These are phyloP conservation scores for Clitopilus passeckerianus DNA, from an alignment of 768 basidiomycete species.

Conservation along the genomic window DNA sequence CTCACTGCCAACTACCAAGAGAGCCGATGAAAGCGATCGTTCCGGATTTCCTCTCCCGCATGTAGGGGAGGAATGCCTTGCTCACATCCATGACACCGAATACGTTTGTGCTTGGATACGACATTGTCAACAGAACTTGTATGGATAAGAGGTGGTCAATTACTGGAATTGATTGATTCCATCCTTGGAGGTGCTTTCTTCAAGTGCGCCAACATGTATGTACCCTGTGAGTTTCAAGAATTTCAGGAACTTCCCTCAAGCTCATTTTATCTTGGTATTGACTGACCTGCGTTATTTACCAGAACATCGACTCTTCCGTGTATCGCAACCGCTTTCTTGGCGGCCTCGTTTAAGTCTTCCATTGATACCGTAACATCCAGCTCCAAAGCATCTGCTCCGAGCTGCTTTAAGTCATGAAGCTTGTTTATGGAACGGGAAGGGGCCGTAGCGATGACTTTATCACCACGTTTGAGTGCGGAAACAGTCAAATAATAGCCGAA, in stretches of 20 bases:
- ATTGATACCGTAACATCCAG: constrained; percentile 29
- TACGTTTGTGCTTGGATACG: constrained; percentile 32
- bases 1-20: neutral
- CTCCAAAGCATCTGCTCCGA: constrained; percentile 33
- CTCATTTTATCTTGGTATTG: neutral
- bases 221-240: neutral
- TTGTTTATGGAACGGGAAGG: constrained; percentile 27
- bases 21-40: constrained; percentile 36
- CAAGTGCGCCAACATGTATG: neutral
- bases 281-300: constrained; percentile 39
- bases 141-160: neutral
- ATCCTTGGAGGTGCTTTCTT: constrained; percentile 32
- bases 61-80: constrained; percentile 41
- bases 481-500: constrained; percentile 33
- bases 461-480: constrained; percentile 37
- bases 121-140: neutral
- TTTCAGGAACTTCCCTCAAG: neutral
- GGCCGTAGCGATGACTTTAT: constrained; percentile 44
- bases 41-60: constrained; percentile 36
- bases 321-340: constrained; percentile 28
- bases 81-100: constrained; percentile 40
- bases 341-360: constrained; percentile 25
- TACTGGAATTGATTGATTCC: constrained; percentile 30
- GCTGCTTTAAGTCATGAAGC: constrained; percentile 26
- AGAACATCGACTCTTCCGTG: constrained; percentile 40